Evolutionary conservation across 768 basidiomycete species (phyloP), one percentile per base, ranked within the genome.

Genomic region (Arthromyces matolae): DNA sequence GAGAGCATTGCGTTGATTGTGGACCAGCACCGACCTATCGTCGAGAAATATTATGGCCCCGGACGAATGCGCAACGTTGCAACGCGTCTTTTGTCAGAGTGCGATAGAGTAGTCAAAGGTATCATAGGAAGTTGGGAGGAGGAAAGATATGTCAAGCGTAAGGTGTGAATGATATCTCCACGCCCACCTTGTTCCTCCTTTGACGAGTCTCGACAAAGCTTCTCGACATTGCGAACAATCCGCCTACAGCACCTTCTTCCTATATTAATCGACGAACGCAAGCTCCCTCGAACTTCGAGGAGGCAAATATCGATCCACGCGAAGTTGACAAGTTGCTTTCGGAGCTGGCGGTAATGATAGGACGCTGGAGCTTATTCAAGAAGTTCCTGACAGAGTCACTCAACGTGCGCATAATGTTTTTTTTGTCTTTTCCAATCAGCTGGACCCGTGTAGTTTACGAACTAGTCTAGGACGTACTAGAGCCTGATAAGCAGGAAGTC

Each of bases 1-100:
- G 96, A 99, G 68, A 88, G 86, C 47, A 86, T 99, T 42, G 96
- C 94, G 0, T 81, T 91, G 73, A 93, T 99, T 54, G 85, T 99
- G 18, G 93, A 95, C 58, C 96, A 99, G 60, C 96, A 99, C 61
- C 95, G 96, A 56, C 90, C 93, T 2, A 83, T 99, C 4, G 94
- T 99, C 1, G 95, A 97, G 62, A 98, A 96, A 68, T 98, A 99
- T 67, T 99, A 99, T 59, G 96, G 96, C 0, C 57, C 65, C 8
- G 89, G 92, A 1, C 86, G 87, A 64, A 98, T 98, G 95, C 70
- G 75, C 33, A 77, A 68, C 28, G 92, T 95, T 10, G 79, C 93
- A 2, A 70, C 76, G 19, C 76, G 83, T 34, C 71, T 99, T 7
- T 65, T 96, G 39, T 79, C 84, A 47, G 94, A 98, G 62, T 89